phyloP scores from a whole-genome alignment of 768 basidiomycete genomes.

The Boletus bicolor region DNA sequence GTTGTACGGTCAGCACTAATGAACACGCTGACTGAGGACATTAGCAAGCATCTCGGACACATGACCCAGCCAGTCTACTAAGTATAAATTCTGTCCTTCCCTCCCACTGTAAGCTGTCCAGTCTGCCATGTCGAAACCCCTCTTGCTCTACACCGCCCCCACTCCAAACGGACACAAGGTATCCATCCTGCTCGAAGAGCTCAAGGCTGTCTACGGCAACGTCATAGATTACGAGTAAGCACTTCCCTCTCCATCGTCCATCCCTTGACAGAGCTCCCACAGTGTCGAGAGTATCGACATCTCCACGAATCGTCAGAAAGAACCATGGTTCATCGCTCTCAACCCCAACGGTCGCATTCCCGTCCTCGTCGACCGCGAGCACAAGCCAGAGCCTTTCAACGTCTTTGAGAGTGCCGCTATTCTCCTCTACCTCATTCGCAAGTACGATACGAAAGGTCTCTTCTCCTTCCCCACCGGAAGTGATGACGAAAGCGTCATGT shows the following conservation, averaged over 20 bases:
- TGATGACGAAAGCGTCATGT: conserved; percentile 63
- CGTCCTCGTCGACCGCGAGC: conserved; percentile 56
- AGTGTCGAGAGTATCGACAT: conserved; percentile 57
- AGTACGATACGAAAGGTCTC: conserved; percentile 73
- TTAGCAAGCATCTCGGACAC: conserved; percentile 21
- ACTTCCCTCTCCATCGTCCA: neutral
- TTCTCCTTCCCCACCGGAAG: conserved; percentile 63
- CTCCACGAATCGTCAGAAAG: conserved; percentile 70
- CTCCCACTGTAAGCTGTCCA: neutral
- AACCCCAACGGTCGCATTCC: conserved; percentile 79
- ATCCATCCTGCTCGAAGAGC: conserved; percentile 60
- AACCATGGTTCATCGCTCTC: conserved; percentile 71
- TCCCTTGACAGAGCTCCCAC: conserved; percentile 2
- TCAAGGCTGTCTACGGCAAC: conserved; percentile 50
- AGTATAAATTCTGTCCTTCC: conserved; percentile 7
- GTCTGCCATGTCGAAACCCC: conserved; percentile 22
- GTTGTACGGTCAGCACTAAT: neutral
- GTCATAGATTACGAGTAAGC: conserved; percentile 49
- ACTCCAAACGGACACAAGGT: conserved; percentile 59
- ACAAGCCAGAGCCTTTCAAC: conserved; percentile 49
- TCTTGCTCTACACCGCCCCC: conserved; percentile 35
- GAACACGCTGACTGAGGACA: conserved; percentile 9
- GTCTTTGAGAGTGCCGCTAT: conserved; percentile 84
- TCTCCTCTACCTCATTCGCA: conserved; percentile 74
- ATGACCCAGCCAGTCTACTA: conserved; percentile 7